Percentiles rank a stretch among this genome's conserved stretches.
Conservation (phyloP, 2,329 filamentous ascomycete species). For the Talaromyces sp. region DNA sequence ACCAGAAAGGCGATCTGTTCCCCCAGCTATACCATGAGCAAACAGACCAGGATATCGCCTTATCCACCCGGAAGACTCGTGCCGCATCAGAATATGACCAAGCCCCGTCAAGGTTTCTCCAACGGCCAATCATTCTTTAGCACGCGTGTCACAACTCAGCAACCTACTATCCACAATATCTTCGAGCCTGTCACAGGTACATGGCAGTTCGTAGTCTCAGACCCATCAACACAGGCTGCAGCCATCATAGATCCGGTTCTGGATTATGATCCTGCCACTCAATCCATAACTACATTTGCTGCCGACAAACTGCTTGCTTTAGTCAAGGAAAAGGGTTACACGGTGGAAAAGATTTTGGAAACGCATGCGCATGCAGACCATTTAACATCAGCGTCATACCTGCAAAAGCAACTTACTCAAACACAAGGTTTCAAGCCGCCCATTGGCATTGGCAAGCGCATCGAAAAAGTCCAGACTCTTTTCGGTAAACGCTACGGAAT, state of each 20-base stretch:
- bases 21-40: background rate
- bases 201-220: conserved; percentile 65
- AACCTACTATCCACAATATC: conserved; percentile 33
- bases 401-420: conserved; percentile 51
- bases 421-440: conserved; percentile 43
- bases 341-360: conserved; percentile 58
- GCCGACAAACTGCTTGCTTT: conserved; percentile 57
- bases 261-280: conserved; percentile 54
- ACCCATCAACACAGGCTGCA: conserved; percentile 52
- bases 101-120: background rate
- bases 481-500: conserved; percentile 59
- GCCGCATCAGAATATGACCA: background rate
- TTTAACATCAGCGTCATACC: conserved; percentile 61
- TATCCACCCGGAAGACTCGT: background rate
- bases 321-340: conserved; percentile 51
- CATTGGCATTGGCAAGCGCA: conserved; percentile 62
- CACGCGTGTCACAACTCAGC: conserved; percentile 5
- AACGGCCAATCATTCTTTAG: conserved; percentile 6
- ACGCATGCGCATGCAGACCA: conserved; percentile 60
- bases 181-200: conserved; percentile 53
- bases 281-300: conserved; percentile 51
- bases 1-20: background rate
- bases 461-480: conserved; percentile 55
- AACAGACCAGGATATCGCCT: background rate
- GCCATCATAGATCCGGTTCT: conserved; percentile 66